Base-by-base conservation (phyloP, 208 protist species). In the Jaenimonas drosophilae region DNA sequence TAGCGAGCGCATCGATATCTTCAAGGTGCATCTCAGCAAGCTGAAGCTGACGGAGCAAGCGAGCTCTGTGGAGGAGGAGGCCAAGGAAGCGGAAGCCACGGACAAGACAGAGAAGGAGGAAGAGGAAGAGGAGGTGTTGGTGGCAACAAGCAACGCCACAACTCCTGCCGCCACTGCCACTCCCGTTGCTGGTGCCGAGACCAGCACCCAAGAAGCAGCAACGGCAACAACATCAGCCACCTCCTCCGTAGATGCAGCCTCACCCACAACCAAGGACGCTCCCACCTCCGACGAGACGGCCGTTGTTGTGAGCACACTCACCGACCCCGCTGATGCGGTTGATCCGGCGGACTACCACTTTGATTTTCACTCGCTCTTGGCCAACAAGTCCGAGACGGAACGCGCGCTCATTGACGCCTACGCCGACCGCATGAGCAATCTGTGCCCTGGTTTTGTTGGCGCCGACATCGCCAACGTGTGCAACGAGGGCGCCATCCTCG, bases 401-500 rank as follows among this genome's bases (percentile, higher is more conserved):
- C 74, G 70, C 9, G 59, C 58, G n/a, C 59, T 85, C 20, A 85
- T 94, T 31, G 68, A 77, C 29, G 31, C 27, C 20, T 86, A 89
- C 52, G 79, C 78, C 21, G 29, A 81, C 31, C 73, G 74, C 34
- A 78, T 95, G 71, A 70, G 67, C 37, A 46, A 69, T 32, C 68
- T 91, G 16, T 88, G 75, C 58, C 85, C 84, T 1, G 84, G 85
- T 41, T 93, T 93, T 37, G 72, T 87, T 26, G 92, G 96, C 31
- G 86, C 96, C 1, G 96, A 99, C 61, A 97, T 99, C 39, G 80
- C 94, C 0, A 98, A 98, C 52, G 87, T 99, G 4, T 97, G 90
- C 68, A 98, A 99, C 58, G 96, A 99, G 42, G 79, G 51, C 5
- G 86, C 86, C 57, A 88, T 95, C 47, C 76, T 90, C n/a, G 78